Percentiles rank a stretch among this genome's conserved stretches.
phyloP scores from a whole-genome alignment of 2,329 filamentous ascomycete species.

The Triangularia setosa region DNA sequence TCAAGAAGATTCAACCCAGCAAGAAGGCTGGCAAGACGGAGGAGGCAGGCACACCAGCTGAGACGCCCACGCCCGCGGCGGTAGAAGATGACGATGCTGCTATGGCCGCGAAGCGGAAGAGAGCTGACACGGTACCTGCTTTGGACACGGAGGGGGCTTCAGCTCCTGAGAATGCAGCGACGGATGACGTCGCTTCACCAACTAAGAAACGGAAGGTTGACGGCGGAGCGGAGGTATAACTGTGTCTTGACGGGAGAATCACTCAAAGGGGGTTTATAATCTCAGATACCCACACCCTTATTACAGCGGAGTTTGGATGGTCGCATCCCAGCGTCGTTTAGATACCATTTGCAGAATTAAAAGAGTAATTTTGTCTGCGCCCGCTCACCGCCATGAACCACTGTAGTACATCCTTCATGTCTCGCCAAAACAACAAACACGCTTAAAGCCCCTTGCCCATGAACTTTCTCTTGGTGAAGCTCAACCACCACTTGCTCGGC shows the following conservation, averaged over 20 bases:
- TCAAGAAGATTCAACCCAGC: slow-evolving; percentile 53
- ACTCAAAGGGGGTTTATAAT: neutral
- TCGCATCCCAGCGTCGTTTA: neutral
- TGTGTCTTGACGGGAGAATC: neutral
- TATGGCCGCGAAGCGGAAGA: neutral
- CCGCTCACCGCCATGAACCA: neutral
- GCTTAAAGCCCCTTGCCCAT: slow-evolving; percentile 86
- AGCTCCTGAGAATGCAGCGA: neutral
- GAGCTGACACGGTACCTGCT: neutral
- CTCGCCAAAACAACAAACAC: neutral
- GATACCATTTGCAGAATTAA: neutral
- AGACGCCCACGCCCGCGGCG: slow-evolving; percentile 2
- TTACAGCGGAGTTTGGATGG: neutral
- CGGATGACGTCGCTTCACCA: neutral
- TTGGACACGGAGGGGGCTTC: neutral
- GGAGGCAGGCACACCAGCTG: neutral
- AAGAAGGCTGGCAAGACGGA: slow-evolving; percentile 30
- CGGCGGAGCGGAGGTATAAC: neutral
- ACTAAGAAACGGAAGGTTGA: slow-evolving; percentile 3
- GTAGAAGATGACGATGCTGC: slow-evolving; percentile 1
- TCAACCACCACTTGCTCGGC: slow-evolving; percentile 90
- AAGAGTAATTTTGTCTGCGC: neutral
- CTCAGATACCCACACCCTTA: neutral
- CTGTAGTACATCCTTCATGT: neutral
- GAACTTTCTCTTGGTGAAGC: slow-evolving; percentile 98